Evolutionary conservation across 2,329 filamentous ascomycete species (phyloP).

Genomic region (Diplodia seriata): DNA sequence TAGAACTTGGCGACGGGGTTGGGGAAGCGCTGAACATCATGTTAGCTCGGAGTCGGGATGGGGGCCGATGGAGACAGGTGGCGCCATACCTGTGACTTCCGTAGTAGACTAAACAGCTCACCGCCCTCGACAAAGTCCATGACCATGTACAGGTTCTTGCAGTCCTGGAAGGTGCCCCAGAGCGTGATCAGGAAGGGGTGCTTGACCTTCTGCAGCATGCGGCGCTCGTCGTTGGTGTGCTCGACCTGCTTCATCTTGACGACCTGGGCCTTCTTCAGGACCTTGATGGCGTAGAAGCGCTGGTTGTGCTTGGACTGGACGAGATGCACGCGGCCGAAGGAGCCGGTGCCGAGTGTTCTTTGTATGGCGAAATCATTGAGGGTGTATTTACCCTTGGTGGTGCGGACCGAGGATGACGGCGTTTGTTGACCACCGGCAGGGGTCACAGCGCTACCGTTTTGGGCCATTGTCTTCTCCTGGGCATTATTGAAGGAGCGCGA

Average conservation of each 20-base stretch:
- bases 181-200: slow-evolving; percentile 97
- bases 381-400: slow-evolving; percentile 97
- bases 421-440: slow-evolving; percentile 44
- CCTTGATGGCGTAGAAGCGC: slow-evolving; percentile 97
- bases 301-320: slow-evolving; percentile 98
- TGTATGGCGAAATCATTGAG: slow-evolving; percentile 88
- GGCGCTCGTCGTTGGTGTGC: slow-evolving; percentile 96
- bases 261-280: slow-evolving; percentile 96
- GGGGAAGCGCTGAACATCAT: slow-evolving; percentile 79
- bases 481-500: slow-evolving; percentile 39
- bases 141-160: slow-evolving; percentile 98
- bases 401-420: slow-evolving; percentile 55
- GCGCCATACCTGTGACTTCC: slow-evolving; percentile 84
- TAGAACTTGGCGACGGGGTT: slow-evolving; percentile 99
- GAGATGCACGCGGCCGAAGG: slow-evolving; percentile 94
- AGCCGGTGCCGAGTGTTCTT: slow-evolving; percentile 92
- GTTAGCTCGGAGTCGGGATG: slow-evolving; percentile 26
- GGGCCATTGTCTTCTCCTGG: slow-evolving; percentile 36
- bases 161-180: slow-evolving; percentile 98
- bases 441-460: slow-evolving; percentile 48
- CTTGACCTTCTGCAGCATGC: slow-evolving; percentile 95
- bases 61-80: slow-evolving; percentile 32
- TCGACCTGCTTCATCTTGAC: slow-evolving; percentile 99
- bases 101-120: slow-evolving; percentile 91
- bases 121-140: slow-evolving; percentile 99